These are phyloP conservation scores for Hypomontagnella monticulosa DNA, from an alignment of 495 filamentous ascomycete genomes.

Conservation along the genomic window DNA sequence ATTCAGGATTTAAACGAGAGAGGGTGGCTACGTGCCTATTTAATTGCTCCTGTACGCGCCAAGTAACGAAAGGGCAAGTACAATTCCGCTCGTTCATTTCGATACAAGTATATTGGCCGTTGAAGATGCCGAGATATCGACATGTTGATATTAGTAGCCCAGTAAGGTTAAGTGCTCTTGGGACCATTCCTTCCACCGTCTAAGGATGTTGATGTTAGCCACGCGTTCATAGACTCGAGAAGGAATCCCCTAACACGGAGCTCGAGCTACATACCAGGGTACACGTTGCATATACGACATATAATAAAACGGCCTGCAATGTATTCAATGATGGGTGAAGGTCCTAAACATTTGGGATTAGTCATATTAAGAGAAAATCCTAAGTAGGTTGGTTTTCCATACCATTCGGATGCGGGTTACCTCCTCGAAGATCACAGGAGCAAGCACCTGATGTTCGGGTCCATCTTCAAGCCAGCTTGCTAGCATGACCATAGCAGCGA, in stretches of 20 bases:
- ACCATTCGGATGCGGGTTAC: constrained; percentile 34
- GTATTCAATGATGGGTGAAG: constrained; percentile 36
- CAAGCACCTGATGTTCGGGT: constrained; percentile 38
- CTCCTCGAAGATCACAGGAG: constrained; percentile 41
- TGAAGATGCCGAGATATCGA: constrained; percentile 47
- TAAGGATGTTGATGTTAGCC: constrained; percentile 20
- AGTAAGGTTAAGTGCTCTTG: constrained; percentile 41
- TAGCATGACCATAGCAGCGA: constrained; percentile 45
- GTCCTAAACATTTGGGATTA: constrained; percentile 26
- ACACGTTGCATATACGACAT: constrained; percentile 40
- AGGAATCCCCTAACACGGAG: neutral
- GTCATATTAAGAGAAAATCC: neutral
- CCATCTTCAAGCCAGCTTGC: constrained; percentile 44
- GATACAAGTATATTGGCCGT: constrained; percentile 38
- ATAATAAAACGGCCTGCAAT: constrained; percentile 44
- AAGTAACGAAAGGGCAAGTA: constrained; percentile 32
- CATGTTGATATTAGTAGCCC: constrained; percentile 42
- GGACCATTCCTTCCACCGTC: constrained; percentile 45
- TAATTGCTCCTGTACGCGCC: constrained; percentile 48
- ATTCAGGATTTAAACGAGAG: neutral
- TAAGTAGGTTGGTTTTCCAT: neutral
- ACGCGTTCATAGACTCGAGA: neutral
- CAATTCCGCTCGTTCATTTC: constrained; percentile 27
- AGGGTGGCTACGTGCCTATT: constrained; percentile 39
- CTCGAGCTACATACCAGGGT: constrained; percentile 34